Conservation (phyloP, 106 monocot genomes). For the Phalaenopsis aphrodite region DNA sequence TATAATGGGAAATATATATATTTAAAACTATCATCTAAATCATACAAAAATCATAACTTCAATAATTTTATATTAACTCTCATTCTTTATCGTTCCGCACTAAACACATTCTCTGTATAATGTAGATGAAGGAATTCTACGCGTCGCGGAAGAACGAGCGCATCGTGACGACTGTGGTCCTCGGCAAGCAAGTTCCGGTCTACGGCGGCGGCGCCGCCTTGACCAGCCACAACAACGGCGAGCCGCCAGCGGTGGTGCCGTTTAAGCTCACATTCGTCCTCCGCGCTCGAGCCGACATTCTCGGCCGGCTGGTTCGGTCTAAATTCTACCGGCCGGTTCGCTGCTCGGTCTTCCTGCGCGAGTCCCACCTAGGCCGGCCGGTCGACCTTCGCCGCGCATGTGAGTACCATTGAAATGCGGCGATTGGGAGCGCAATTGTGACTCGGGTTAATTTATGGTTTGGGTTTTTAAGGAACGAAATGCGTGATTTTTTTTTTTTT, state of each 20-base stretch:
- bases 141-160: constrained; percentile 60
- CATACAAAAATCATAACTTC: too few species aligned
- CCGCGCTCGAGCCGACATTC: constrained; percentile 52
- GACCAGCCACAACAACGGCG: constrained; percentile 42
- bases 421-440: too few species aligned
- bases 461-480: too few species aligned
- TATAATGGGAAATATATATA: too few species aligned
- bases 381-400: constrained; percentile 26
- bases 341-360: constrained; percentile 39
- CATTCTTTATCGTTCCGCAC: too few species aligned
- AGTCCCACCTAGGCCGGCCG: constrained; percentile 47
- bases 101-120: not conserved
- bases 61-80: too few species aligned
- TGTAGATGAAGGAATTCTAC: constrained; percentile 80
- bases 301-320: constrained; percentile 69
- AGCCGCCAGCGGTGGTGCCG: constrained; percentile 38
- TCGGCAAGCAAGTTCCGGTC: constrained; percentile 48
- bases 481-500: too few species aligned
- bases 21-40: too few species aligned
- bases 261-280: constrained; percentile 53
- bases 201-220: constrained; percentile 76
- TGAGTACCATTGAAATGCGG: constrained; percentile 27
- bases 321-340: constrained; percentile 76
- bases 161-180: constrained; percentile 30
- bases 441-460: too few species aligned